A percentile compares a stretch with the other conserved stretches of the same genome.
Evolutionary conservation across 495 filamentous ascomycete genomes (phyloP).

Genomic region (Chaetomium cochliodes): DNA sequence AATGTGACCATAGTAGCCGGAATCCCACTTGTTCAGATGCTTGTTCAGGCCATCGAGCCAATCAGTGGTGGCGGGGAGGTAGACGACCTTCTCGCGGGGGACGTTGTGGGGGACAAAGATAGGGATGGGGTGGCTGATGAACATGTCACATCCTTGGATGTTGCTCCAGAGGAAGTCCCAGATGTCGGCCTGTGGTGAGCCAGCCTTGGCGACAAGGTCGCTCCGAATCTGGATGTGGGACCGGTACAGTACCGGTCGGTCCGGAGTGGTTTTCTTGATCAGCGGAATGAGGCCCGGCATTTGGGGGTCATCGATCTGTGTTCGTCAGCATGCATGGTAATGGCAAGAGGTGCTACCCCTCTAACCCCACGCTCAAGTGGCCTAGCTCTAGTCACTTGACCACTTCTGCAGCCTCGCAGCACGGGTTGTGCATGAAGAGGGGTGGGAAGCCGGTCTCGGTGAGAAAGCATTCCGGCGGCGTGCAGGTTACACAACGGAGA

Average conservation of each 20-base stretch:
- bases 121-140: conserved; percentile 80
- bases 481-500: neutral
- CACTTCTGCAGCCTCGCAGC: conserved; percentile 10
- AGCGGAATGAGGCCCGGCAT: conserved; percentile 81
- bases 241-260: conserved; percentile 76
- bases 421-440: conserved; percentile 3
- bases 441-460: conserved; percentile 13
- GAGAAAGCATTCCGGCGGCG: conserved; percentile 10
- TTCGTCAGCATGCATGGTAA: conserved; percentile 23
- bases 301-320: conserved; percentile 76
- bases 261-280: conserved; percentile 66
- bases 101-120: conserved; percentile 73
- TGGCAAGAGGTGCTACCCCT: neutral
- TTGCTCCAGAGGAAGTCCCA: conserved; percentile 77
- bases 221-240: conserved; percentile 83
- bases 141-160: conserved; percentile 71
- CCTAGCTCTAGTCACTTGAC: conserved; percentile 17
- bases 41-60: conserved; percentile 93
- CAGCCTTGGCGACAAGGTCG: conserved; percentile 63
- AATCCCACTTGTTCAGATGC: conserved; percentile 68
- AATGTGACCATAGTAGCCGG: conserved; percentile 71
- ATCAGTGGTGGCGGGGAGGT: conserved; percentile 82
- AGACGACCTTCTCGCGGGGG: conserved; percentile 64
- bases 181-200: conserved; percentile 67
- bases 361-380: conserved; percentile 2